A percentile compares a stretch with the other conserved stretches of the same genome.
phyloP scores from a whole-genome alignment of 208 protist genomes.

The Perkinsela sp. region DNA sequence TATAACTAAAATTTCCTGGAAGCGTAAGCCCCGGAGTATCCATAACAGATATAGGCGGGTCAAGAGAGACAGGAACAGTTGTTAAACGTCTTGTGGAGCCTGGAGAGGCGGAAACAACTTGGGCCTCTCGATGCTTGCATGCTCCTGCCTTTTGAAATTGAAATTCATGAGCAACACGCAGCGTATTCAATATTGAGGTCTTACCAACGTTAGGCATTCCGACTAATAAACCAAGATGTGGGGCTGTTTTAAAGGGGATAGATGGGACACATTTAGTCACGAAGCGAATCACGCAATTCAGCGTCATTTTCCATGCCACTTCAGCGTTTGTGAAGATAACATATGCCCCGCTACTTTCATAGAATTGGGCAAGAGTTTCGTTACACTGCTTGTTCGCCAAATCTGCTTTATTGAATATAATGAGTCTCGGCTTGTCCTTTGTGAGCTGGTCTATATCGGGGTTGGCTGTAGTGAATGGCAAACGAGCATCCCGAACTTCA shows the following conservation, averaged over 20 bases:
- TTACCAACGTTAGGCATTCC: slow-evolving; percentile 81
- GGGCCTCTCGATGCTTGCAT: slow-evolving; percentile 24
- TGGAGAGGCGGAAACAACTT: slow-evolving; percentile 37
- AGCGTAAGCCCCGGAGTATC: slow-evolving; percentile 57
- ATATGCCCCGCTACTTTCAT: slow-evolving; percentile 25
- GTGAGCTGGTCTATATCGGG: slow-evolving; percentile 27
- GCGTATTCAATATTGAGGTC: slow-evolving; percentile 69
- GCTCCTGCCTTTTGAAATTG: slow-evolving; percentile 60
- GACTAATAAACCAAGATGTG: slow-evolving; percentile 50
- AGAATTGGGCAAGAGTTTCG: slow-evolving; percentile 33
- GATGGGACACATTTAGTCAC: slow-evolving; percentile 25
- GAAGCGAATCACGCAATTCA: slow-evolving; percentile 42
- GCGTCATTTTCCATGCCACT: slow-evolving; percentile 31
- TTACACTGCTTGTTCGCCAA: slow-evolving; percentile 53
- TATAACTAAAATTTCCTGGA: slow-evolving; percentile 41
- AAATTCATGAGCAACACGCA: slow-evolving; percentile 58
- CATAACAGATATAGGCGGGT: slow-evolving; percentile 49
- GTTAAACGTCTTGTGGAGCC: slow-evolving; percentile 37
- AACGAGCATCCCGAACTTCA: slow-evolving; percentile 63
- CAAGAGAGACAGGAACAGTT: slow-evolving; percentile 36
- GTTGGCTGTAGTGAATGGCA: slow-evolving; percentile 59
- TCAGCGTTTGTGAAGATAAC: slow-evolving; percentile 44
- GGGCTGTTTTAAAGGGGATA: slow-evolving; percentile 24
- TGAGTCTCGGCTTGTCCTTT: slow-evolving; percentile 22
- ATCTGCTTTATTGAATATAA: slow-evolving; percentile 71